Evolutionary conservation across 768 basidiomycete species (phyloP).

Genomic region (Suillus fuscotomentosus): DNA sequence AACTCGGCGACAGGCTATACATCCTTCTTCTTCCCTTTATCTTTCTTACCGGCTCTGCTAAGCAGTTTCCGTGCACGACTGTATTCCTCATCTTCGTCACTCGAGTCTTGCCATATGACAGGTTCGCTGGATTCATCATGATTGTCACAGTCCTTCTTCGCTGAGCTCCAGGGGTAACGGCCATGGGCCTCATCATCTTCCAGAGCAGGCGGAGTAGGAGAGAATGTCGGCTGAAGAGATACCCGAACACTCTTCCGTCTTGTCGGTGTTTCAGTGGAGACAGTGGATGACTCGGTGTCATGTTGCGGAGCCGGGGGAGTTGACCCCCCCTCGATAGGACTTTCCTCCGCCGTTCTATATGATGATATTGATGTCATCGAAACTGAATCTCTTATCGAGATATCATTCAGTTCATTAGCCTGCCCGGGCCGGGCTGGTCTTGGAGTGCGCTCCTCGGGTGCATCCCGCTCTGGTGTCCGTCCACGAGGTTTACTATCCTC

Average conservation of each 20-base stretch:
- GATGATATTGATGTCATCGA: conserved; percentile 52
- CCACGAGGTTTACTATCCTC: not conserved
- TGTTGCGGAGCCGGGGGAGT: conserved; percentile 6
- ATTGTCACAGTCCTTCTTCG: conserved; percentile 2
- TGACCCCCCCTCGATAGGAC: conserved; percentile 33
- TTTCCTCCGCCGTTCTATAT: conserved; percentile 66
- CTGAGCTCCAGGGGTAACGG: conserved; percentile 11
- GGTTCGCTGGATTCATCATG: conserved; percentile 11
- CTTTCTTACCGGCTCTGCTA: conserved; percentile 41
- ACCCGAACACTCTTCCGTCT: conserved; percentile 75
- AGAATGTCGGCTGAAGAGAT: conserved; percentile 74
- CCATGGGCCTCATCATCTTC: conserved; percentile 32
- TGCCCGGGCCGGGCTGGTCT: not conserved
- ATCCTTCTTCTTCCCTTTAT: conserved; percentile 25
- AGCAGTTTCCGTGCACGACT: conserved; percentile 54
- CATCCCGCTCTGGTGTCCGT: conserved; percentile 9
- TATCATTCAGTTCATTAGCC: conserved; percentile 10
- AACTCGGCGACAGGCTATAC: not conserved
- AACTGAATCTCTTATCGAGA: conserved; percentile 32
- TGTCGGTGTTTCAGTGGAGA: conserved; percentile 17
- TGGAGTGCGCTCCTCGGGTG: not conserved
- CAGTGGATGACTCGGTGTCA: conserved; percentile 12
- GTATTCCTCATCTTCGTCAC: conserved; percentile 74
- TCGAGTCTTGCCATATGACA: conserved; percentile 73
- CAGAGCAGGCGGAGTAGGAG: conserved; percentile 64